Base-by-base conservation (phyloP, 2,329 filamentous ascomycete species). In the Colletotrichum musicola region DNA sequence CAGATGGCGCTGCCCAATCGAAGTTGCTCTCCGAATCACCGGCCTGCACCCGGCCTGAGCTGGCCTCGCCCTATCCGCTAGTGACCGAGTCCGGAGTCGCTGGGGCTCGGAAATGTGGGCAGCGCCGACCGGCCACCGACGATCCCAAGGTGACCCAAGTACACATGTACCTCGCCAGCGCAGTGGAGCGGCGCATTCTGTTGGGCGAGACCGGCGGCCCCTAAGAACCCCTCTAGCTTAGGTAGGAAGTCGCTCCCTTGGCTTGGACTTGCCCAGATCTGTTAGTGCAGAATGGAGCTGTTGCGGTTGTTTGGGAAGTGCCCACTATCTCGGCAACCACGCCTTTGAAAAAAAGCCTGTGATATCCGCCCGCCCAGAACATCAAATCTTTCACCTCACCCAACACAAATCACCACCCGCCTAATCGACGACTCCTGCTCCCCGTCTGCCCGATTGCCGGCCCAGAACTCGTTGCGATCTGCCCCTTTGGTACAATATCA, bases 81-180 rank as follows among this genome's bases (percentile, higher is more conserved):
- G 49, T 44, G 62, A 68, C 65, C 54, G 55, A 65, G 62, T 65
- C 61, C 49, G 61, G 47, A 68, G 47, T 58, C 16, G 35, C 27
- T 53, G 53, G 58, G 27, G 27, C 18, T 59, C 47, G 38, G 54
- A 58, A 68, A 64, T 68, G 65, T 68, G 65, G 65, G 61, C 46
- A 40, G 30, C 60, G 47, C 38, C 61, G 53, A 51, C 35, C 30
- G 54, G 9, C 61, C 46, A 64, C 47, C 27, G 47, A 44, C 60
- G 50, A 38, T 56, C 40, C 44, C 46, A 47, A 44, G 22, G 16
- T 42, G 35, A n/a, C 59, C 46, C 38, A 10, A 46, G 16, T 18
- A 46, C 14, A 16, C 18, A 54, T 22, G 50, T 47, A 54, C 59
- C 25, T n/a, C 27, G 42, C 55, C 47, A 7, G 27, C 47, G 56